phyloP scores from a whole-genome alignment of 1,284 basidiomycete species.

The Cryptococcus neoformans region DNA sequence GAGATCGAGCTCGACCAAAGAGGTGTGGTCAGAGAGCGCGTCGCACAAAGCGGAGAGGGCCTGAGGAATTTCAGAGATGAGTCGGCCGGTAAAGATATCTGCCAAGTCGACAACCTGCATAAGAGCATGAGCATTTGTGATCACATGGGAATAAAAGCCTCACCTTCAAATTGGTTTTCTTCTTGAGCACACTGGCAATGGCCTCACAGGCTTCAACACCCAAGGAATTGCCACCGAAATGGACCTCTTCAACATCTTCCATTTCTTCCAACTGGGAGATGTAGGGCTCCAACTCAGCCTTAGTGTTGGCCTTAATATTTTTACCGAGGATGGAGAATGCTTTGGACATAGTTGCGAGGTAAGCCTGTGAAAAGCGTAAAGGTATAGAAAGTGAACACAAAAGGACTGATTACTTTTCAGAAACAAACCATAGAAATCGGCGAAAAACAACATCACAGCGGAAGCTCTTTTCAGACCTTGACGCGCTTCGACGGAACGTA shows the following conservation, averaged over 20 bases:
- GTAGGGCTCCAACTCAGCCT: slow-evolving; percentile 74
- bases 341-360: slow-evolving; percentile 23
- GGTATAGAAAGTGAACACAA: neutral
- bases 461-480: no score
- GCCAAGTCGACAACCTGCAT: slow-evolving; percentile 89
- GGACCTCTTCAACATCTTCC: slow-evolving; percentile 74
- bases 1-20: slow-evolving; percentile 83
- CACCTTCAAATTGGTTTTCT: slow-evolving; percentile 71
- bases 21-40: slow-evolving; percentile 73
- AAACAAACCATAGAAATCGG: neutral
- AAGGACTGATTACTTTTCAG: neutral
- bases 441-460: neutral
- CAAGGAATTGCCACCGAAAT: slow-evolving; percentile 94
- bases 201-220: slow-evolving; percentile 88
- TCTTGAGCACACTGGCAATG: slow-evolving; percentile 74
- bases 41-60: slow-evolving; percentile 87
- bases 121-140: neutral
- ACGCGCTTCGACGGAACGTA: no score
- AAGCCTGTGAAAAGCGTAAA: neutral
- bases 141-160: slow-evolving; percentile 9
- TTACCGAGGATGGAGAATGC: slow-evolving; percentile 65
- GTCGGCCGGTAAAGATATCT: slow-evolving; percentile 96
- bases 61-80: slow-evolving; percentile 92
- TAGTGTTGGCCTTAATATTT: slow-evolving; percentile 78
- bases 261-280: slow-evolving; percentile 64